These are phyloP conservation scores for Ophiostoma piceae DNA, from an alignment of 2,329 filamentous ascomycete genomes.

Conservation along the genomic window DNA sequence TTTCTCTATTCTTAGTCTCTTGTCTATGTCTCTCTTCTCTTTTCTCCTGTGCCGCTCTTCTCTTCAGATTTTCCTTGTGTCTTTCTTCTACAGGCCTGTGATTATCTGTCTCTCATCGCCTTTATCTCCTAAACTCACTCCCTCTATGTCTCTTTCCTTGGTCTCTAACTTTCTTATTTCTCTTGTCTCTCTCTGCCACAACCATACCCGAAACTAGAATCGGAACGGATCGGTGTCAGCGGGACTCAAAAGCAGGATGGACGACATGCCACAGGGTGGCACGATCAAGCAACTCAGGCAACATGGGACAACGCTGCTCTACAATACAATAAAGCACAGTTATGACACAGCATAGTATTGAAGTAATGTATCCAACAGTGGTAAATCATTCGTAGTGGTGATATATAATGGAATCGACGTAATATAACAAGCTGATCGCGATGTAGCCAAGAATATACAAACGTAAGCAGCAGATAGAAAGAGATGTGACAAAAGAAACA, in stretches of 20 bases:
- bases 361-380: neutral
- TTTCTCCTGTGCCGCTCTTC: neutral
- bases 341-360: neutral
- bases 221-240: conserved; percentile 21
- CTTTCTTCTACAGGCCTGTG: neutral
- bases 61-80: conserved; percentile 3
- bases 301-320: neutral
- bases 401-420: neutral
- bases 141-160: neutral
- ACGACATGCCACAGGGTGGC: neutral
- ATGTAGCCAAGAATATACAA: conserved; percentile 4
- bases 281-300: neutral
- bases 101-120: conserved; percentile 9
- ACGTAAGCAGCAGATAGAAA: neutral
- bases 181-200: neutral
- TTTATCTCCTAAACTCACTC: neutral
- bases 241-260: conserved; percentile 5
- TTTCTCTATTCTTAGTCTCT: neutral
- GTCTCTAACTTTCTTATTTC: neutral
- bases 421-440: neutral
- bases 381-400: neutral
- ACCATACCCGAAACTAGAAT: conserved; percentile 20
- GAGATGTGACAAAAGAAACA: neutral
- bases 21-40: neutral
- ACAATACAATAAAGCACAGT: neutral